Evolutionary conservation across 306 rosid genomes (phyloP).

Genomic region (Adenanthera pavonina): DNA sequence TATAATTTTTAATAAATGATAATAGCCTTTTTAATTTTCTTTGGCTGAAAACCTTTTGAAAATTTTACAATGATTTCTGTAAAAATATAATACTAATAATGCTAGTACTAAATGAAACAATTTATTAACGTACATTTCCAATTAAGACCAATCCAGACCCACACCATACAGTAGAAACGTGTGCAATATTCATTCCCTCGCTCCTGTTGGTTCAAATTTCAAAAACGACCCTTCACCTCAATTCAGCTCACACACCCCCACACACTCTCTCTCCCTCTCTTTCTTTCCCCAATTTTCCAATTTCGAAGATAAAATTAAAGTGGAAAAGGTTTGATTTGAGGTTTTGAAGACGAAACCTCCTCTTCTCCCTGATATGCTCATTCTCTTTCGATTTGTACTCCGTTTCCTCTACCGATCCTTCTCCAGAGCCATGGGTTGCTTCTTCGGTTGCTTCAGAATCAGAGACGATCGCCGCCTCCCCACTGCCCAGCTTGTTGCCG

Average conservation of each 20-base stretch:
- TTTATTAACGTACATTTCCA: neutral
- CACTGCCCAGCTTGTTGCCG: conserved; percentile 43
- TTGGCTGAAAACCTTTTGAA: too few species aligned
- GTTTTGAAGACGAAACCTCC: conserved; percentile 5
- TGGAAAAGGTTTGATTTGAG: conserved; percentile 5
- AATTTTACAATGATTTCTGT: too few species aligned
- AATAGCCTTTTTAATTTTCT: too few species aligned
- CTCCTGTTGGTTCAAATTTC: conserved; percentile 65
- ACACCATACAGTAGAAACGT: neutral
- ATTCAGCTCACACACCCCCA: conserved; percentile 26
- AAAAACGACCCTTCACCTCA: conserved; percentile 67
- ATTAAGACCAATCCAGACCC: neutral
- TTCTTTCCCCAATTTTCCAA: neutral
- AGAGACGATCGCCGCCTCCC: conserved; percentile 54
- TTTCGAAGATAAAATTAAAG: conserved; percentile 20
- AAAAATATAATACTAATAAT: too few species aligned
- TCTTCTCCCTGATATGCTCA: conserved; percentile 61
- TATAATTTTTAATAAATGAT: too few species aligned
- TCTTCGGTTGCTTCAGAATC: conserved; percentile 77
- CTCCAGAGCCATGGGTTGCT: conserved; percentile 79
- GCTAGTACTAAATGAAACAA: too few species aligned
- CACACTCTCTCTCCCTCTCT: neutral
- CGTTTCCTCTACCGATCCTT: conserved; percentile 72
- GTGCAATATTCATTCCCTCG: conserved; percentile 68
- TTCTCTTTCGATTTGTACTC: conserved; percentile 51